These are phyloP conservation scores for Aphanoascus verrucosus DNA, from an alignment of 2,329 filamentous ascomycete genomes.

Conservation along the genomic window DNA sequence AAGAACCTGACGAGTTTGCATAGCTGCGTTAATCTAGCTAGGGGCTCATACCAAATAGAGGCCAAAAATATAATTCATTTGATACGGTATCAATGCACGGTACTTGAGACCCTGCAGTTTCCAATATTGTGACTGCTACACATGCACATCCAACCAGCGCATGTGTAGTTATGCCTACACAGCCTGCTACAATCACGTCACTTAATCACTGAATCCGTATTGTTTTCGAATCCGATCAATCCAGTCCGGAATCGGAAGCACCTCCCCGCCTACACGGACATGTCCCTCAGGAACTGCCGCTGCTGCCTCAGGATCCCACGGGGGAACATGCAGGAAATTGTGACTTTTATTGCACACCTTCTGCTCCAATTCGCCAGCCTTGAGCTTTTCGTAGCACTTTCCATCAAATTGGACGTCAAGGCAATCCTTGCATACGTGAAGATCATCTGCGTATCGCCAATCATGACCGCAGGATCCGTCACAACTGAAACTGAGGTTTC, in stretches of 20 bases:
- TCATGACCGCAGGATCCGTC: slow-evolving; percentile 13
- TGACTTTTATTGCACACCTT: slow-evolving; percentile 21
- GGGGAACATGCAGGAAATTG: slow-evolving; percentile 20
- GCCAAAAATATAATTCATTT: no score
- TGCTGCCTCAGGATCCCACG: slow-evolving; percentile 18
- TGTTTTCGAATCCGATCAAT: slow-evolving; percentile 16
- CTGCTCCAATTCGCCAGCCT: slow-evolving; percentile 20
- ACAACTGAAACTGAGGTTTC: slow-evolving; percentile 11
- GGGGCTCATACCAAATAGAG: no score
- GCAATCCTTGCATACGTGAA: slow-evolving; percentile 24
- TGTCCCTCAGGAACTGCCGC: slow-evolving; percentile 15
- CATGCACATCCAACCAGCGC: no score
- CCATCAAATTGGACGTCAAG: slow-evolving; percentile 19
- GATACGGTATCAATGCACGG: no score
- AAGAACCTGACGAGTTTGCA: slow-evolving; percentile 38
- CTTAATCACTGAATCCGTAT: slow-evolving; percentile 14
- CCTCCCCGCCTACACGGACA: slow-evolving; percentile 20
- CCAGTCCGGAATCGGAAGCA: slow-evolving; percentile 20
- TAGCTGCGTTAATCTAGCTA: no score
- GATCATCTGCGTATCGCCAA: slow-evolving; percentile 21
- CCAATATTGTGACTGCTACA: no score
- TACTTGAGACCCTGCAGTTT: no score
- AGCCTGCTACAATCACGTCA: not conserved
- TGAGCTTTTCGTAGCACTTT: slow-evolving; percentile 18
- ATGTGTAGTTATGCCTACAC: not conserved